Conservation (phyloP, 352 stramenopile species). For the Pythium dissotocum region DNA sequence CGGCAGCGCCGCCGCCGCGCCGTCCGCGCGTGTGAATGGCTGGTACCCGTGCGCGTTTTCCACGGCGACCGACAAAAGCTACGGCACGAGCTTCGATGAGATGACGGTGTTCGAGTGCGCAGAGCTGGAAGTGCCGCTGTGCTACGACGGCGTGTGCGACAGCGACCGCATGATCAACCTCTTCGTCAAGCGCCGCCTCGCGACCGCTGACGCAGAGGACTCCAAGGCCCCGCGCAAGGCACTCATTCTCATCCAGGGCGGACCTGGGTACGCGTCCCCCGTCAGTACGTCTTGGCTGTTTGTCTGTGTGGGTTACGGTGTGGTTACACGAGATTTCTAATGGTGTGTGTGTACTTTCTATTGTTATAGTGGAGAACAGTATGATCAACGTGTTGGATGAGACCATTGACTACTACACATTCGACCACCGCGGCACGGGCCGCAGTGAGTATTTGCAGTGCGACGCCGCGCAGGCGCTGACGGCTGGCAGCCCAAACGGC, state of each 20-base stretch:
- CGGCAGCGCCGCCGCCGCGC: not conserved
- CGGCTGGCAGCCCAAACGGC: slow-evolving; percentile 11
- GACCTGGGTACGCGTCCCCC: slow-evolving; percentile 15
- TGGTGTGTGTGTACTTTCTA: not conserved
- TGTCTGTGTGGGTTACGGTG: too few relatives aligned
- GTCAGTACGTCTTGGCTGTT: slow-evolving; percentile 8
- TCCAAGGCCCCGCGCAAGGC: slow-evolving; percentile 11
- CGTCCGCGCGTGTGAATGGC: slow-evolving; percentile 37
- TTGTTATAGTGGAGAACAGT: slow-evolving; percentile 4
- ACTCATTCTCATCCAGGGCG: slow-evolving; percentile 23
- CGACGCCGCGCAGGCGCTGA: slow-evolving; percentile 26
- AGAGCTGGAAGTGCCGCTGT: slow-evolving; percentile 21
- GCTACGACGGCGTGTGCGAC: slow-evolving; percentile 26
- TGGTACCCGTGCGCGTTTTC: slow-evolving; percentile 55
- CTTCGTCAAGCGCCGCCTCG: slow-evolving; percentile 29
- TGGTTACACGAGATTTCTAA: not conserved
- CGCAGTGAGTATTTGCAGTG: slow-evolving; percentile 32
- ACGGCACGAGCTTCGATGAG: not conserved
- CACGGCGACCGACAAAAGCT: slow-evolving; percentile 25
- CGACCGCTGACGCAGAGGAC: not conserved
- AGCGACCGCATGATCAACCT: slow-evolving; percentile 20
- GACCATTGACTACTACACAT: slow-evolving; percentile 30
- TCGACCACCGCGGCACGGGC: slow-evolving; percentile 37
- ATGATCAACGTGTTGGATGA: slow-evolving; percentile 16
- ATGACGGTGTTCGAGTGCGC: slow-evolving; percentile 17